Percentiles rank a stretch among this genome's conserved stretches.
Conservation (phyloP, 225 moss, liverwort and hornwort species). For the Pseudoscleropodium purum region DNA sequence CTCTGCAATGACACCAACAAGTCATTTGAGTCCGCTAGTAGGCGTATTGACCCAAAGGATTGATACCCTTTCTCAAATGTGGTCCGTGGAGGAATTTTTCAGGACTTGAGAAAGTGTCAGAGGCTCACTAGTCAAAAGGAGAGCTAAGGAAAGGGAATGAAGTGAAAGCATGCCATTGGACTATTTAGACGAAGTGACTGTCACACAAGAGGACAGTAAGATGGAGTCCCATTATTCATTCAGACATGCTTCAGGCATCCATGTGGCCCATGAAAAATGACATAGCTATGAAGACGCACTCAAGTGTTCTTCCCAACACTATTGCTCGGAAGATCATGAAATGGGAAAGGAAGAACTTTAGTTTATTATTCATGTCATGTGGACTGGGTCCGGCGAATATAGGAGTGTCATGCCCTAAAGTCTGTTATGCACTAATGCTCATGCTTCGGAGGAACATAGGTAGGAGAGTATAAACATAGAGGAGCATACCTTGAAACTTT, state of each 20-base stretch:
- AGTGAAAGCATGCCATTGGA: background rate
- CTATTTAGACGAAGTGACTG: background rate
- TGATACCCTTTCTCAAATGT: background rate
- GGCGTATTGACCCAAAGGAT: background rate
- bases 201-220: background rate
- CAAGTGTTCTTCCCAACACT: background rate
- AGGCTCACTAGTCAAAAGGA: background rate
- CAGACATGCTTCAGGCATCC: background rate
- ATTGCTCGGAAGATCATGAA: background rate
- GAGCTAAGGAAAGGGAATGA: background rate
- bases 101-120: background rate
- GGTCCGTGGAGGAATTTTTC: background rate
- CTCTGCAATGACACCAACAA: constrained; percentile 1
- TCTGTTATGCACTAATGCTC: background rate
- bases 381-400: background rate
- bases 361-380: background rate
- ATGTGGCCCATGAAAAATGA: background rate
- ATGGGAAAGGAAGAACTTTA: background rate
- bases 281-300: background rate
- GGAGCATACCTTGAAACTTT: constrained; percentile 12
- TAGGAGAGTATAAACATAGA: background rate
- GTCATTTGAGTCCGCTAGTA: background rate
- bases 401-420: background rate
- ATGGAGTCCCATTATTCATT: background rate
- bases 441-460: background rate